Conservation (phyloP, 2,329 filamentous ascomycete genomes). For the Pseudopyricularia javanii region DNA sequence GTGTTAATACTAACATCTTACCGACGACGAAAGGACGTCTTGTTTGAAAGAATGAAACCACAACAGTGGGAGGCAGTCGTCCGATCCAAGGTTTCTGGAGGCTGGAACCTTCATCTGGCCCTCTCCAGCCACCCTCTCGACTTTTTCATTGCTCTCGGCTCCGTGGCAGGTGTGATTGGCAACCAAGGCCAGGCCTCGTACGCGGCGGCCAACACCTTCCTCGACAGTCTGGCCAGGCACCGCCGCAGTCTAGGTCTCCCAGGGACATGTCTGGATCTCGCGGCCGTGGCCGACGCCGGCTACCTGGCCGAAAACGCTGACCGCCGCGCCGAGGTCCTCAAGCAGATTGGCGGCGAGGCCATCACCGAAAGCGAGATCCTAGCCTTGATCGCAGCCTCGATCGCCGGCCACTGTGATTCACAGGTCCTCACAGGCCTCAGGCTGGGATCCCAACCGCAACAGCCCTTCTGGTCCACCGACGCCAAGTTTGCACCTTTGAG, state of each 20-base stretch:
- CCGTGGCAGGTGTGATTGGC: conserved; percentile 13
- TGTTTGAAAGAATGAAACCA: conserved; percentile 9
- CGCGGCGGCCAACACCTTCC: conserved; percentile 18
- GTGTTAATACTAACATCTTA: neutral
- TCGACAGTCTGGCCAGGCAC: conserved; percentile 13
- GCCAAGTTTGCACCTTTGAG: conserved; percentile 3
- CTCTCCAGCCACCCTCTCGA: conserved; percentile 11
- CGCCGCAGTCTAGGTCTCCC: conserved; percentile 6
- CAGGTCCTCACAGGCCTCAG: conserved; percentile 7
- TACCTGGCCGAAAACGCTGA: conserved; percentile 9
- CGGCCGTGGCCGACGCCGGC: conserved; percentile 4
- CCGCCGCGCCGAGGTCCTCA: conserved; percentile 1
- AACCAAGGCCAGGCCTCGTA: conserved; percentile 17
- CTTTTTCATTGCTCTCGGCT: conserved; percentile 18
- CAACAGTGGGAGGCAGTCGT: conserved; percentile 7
- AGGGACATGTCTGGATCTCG: conserved; percentile 5
- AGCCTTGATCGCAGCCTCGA: conserved; percentile 3
- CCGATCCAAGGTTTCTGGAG: conserved; percentile 16
- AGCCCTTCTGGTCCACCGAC: conserved; percentile 5
- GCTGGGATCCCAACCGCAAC: neutral
- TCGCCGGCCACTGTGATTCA: conserved; percentile 5
- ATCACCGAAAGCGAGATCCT: conserved; percentile 6
- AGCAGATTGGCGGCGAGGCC: conserved; percentile 6
- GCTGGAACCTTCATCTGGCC: conserved; percentile 14
- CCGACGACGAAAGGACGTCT: conserved; percentile 7